Base-by-base conservation (phyloP, 2,329 filamentous ascomycete genomes). In the Elsinoe perseae region DNA sequence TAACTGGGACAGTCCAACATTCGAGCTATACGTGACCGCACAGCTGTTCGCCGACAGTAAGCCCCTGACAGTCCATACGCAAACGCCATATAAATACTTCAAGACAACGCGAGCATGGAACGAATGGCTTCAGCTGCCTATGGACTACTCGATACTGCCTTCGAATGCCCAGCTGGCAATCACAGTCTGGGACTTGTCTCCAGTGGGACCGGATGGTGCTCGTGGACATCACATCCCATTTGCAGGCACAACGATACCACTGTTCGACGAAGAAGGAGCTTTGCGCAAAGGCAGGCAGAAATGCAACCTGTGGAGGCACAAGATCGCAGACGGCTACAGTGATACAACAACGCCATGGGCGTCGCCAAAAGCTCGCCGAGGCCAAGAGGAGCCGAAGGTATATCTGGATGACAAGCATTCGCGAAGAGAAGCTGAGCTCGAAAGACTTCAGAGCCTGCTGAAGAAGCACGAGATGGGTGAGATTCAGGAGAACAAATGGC, bases 381-480 rank as follows among this genome's bases (percentile, higher is more conserved):
- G 59, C 6, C 73, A 74, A 50, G 71, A 77, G 1, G 73, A 77
- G n/a, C 83, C 87, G 57, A 85, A 85, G 63, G 83, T 95, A 58
- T 59, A 68, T 8, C 62, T 68, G 16, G 62, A 66, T 20, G 66
- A 69, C 56, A 69, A 69, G 57, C 66, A 67, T 12, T 63, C 63
- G 30, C 59, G 62, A 20, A 59, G 67, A 32, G 68, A 68, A 50
- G 84, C 89, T 54, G 93, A 98, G 70, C 79, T 96, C 60, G 90
- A 96, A 64, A 80, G 93, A 16, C 80, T 98, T 63, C 91, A 97
- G 66, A 85, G 83, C 55, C 72, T 97, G 20, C 87, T 98, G 68
- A 98, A 98, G 73, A 95, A 95, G 72, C 93, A 97, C 67, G 95
- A 98, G 68, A 95, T 96, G 86, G 91, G 90, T 16, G 93, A 98